Conservation (phyloP, 2,329 filamentous ascomycete species). For the Stagonosporopsis vannaccii region DNA sequence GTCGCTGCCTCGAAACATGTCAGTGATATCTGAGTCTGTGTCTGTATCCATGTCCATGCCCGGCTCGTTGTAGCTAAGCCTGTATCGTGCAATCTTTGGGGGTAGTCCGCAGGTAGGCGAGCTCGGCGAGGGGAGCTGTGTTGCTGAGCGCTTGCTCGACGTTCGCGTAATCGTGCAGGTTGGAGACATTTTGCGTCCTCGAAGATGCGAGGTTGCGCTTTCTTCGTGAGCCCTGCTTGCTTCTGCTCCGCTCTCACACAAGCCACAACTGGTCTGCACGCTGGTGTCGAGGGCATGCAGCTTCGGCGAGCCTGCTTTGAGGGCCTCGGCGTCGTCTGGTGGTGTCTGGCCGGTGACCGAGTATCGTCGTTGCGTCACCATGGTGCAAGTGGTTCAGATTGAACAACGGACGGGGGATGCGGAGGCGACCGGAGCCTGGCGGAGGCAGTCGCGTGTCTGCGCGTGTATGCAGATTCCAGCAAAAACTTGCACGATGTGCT, state of each 20-base stretch:
- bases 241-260: constrained; percentile 36
- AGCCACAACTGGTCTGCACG: constrained; percentile 42
- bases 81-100: constrained; percentile 44
- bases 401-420: constrained; percentile 1
- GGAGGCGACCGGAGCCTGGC: constrained; percentile 6
- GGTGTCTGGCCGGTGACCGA: constrained; percentile 48
- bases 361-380: constrained; percentile 47
- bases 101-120: constrained; percentile 44
- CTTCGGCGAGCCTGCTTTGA: constrained; percentile 46
- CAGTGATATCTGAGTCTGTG: constrained; percentile 30
- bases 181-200: constrained; percentile 41
- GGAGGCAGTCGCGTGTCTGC: constrained; percentile 16
- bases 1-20: constrained; percentile 25
- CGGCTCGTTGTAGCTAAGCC: constrained; percentile 31
- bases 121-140: constrained; percentile 46
- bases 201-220: constrained; percentile 24
- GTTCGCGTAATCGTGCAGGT: constrained; percentile 35
- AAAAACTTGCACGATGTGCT: constrained; percentile 25
- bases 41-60: constrained; percentile 30
- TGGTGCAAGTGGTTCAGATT: constrained; percentile 17
- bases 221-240: constrained; percentile 20
- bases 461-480: constrained; percentile 25
- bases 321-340: constrained; percentile 42
- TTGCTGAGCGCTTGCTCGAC: constrained; percentile 47
- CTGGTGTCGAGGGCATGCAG: constrained; percentile 47